Percentiles rank a stretch among this genome's conserved stretches.
phyloP scores from a whole-genome alignment of 345 rosid genomes.

The Lepidium didymum region DNA sequence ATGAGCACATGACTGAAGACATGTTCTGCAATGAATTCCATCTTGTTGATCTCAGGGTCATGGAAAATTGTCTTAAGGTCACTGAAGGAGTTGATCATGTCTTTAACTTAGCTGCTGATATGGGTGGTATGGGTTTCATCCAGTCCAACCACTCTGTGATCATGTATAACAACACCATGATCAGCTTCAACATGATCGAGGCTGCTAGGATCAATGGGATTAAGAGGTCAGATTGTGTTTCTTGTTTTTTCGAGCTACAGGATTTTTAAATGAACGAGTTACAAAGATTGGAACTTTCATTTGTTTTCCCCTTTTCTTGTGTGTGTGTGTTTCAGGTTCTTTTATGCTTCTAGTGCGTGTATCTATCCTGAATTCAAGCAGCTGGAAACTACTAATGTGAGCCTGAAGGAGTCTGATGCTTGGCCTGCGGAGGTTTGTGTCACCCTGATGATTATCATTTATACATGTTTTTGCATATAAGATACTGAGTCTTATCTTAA shows the following conservation, averaged over 20 bases:
- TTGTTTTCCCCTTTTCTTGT: not conserved
- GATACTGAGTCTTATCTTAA: not conserved
- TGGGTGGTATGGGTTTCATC: constrained; percentile 99
- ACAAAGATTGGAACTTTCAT: not conserved
- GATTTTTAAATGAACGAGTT: not conserved
- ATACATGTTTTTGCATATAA: not conserved
- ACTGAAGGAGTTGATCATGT: constrained; percentile 75
- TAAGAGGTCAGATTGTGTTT: constrained; percentile 49
- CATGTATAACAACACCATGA: constrained; percentile 98
- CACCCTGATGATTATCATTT: not conserved
- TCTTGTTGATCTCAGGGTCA: constrained; percentile 91
- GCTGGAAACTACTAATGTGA: constrained; percentile 85
- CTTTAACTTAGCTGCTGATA: constrained; percentile 97
- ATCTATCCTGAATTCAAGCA: constrained; percentile 98
- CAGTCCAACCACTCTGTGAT: constrained; percentile 98
- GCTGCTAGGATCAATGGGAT: constrained; percentile 86
- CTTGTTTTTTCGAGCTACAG: not conserved
- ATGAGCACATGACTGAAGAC: constrained; percentile 96
- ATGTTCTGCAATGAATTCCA: constrained; percentile 98
- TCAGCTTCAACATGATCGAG: constrained; percentile 97
- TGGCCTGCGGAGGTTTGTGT: constrained; percentile 98
- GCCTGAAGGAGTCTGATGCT: constrained; percentile 97
- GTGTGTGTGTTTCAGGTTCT: constrained; percentile 46
- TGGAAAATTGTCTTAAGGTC: constrained; percentile 93
- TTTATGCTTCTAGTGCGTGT: constrained; percentile 99